Percentiles rank a stretch among this genome's conserved stretches.
Conservation (phyloP, 345 rosid genomes). For the Populus davidiana region DNA sequence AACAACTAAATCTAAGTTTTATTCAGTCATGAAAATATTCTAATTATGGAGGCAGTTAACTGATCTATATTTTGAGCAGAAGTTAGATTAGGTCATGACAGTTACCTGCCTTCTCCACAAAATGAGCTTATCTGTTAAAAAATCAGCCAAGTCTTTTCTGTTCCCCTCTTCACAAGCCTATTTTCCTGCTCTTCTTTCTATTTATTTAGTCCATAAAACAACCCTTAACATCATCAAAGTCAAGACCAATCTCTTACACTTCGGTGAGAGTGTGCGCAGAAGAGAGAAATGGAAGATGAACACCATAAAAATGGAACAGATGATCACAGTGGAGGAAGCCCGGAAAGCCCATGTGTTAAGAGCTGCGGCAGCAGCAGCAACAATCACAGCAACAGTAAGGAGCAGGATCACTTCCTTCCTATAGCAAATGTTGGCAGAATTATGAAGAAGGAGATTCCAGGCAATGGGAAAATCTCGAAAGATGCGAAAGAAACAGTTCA, state of each 20-base stretch:
- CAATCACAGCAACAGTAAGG: conserved; percentile 22
- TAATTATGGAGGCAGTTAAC: neutral
- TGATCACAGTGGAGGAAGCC: conserved; percentile 31
- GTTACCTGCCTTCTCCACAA: neutral
- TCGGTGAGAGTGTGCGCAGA: neutral
- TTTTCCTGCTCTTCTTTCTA: conserved; percentile 35
- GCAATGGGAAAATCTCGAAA: conserved; percentile 18
- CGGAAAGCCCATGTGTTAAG: conserved; percentile 49
- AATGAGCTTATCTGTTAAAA: conserved; percentile 36
- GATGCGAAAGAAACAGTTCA: conserved; percentile 17
- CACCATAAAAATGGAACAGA: conserved; percentile 37
- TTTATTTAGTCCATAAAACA: conserved; percentile 18
- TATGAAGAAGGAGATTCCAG: conserved; percentile 20
- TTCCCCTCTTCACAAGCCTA: conserved; percentile 40
- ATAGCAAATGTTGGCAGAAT: conserved; percentile 25
- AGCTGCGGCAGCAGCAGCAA: conserved; percentile 18
- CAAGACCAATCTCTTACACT: conserved; percentile 12
- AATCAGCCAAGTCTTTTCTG: conserved; percentile 19
- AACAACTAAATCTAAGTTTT: neutral
- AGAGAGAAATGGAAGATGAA: conserved; percentile 51
- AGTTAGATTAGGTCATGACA: neutral
- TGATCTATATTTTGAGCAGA: neutral
- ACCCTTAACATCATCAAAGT: neutral
- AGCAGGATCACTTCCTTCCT: conserved; percentile 17
- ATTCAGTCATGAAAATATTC: too few relatives aligned